Evolutionary conservation across 371 early-diverging fungal species (phyloP), one percentile per base, ranked within the genome.

Genomic region (Batrachochytrium dendrobatidis): DNA sequence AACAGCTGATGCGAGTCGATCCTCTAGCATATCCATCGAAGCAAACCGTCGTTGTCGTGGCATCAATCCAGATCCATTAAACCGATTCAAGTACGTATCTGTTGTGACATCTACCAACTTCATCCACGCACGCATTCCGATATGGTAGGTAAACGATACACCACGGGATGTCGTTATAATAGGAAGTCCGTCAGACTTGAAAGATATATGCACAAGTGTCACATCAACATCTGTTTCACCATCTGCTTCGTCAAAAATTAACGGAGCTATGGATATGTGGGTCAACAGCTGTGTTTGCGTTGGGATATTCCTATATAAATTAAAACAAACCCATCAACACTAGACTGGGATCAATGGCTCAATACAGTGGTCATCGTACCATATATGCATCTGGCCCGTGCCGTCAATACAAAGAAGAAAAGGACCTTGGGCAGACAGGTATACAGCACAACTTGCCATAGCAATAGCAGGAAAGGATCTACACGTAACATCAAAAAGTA

Each of bases 91-190:
- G n/a, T n/a, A n/a, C n/a, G n/a, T 68, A 31, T 70, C 74, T 51
- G 74, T 84, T 73, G 76, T 75, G 0, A 83, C 77, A 64, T 88
- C 87, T 54, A 74, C 79, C 5, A 90, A 75, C 22, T 86, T 76
- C 34, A 86, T 65, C 92, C 92, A 94, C 12, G 70, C 62, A 56
- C 77, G 77, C 86, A 91, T 84, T 12, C 62, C 68, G 3, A 69
- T 52, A 61, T 86, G 84, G 64, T 87, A 93, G 1, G 81, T 72
- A 67, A 78, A 92, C n/a, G 84, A 82, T 48, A 87, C 83, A 4
- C 85, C 83, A 29, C 81, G 74, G 17, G 86, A 82, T 0, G 89
- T 83, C 18, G 83, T 76, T 3, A 94, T 59, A 2, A 90, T 56
- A 0, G 90, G 90, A 8, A 81, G 59, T 0, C 93, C 92, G 18